Evolutionary conservation across 1,284 basidiomycete genomes (phyloP).

Genomic region (Polyporus tsugae): DNA sequence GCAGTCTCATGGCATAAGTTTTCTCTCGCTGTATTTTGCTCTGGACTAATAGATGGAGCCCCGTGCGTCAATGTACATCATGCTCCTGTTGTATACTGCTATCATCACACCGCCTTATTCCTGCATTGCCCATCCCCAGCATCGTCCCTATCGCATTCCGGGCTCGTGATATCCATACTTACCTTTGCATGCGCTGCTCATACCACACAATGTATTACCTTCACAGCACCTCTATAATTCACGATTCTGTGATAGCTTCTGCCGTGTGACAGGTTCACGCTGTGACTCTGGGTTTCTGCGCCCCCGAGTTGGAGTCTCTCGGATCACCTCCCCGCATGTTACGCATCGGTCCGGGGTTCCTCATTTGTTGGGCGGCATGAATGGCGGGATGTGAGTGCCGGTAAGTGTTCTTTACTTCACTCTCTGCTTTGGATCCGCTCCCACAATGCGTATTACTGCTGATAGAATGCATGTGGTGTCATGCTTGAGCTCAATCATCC

Average conservation of each 20-base stretch:
- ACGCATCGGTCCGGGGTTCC: too few species aligned
- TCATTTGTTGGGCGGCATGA: too few species aligned
- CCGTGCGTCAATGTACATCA: background rate
- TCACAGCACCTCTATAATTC: background rate
- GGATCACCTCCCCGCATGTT: too few species aligned
- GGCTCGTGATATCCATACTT: background rate
- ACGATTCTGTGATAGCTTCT: background rate
- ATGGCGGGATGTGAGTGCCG: too few species aligned
- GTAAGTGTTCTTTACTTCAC: too few species aligned
- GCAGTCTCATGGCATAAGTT: background rate
- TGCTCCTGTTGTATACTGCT: constrained; percentile 1
- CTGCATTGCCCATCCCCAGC: background rate
- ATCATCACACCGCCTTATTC: background rate
- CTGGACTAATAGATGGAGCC: background rate
- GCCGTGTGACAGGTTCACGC: background rate
- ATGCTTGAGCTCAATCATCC: too few species aligned
- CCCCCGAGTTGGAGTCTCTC: too few species aligned
- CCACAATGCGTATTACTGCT: too few species aligned
- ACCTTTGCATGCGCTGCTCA: background rate
- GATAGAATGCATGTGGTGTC: too few species aligned
- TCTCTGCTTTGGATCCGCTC: too few species aligned
- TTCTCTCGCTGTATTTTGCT: background rate
- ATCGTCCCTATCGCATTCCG: background rate
- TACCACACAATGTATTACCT: background rate
- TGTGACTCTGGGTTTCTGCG: too few species aligned